Conservation (phyloP, 176 grass and related monocot species). For the Poa pratensis region DNA sequence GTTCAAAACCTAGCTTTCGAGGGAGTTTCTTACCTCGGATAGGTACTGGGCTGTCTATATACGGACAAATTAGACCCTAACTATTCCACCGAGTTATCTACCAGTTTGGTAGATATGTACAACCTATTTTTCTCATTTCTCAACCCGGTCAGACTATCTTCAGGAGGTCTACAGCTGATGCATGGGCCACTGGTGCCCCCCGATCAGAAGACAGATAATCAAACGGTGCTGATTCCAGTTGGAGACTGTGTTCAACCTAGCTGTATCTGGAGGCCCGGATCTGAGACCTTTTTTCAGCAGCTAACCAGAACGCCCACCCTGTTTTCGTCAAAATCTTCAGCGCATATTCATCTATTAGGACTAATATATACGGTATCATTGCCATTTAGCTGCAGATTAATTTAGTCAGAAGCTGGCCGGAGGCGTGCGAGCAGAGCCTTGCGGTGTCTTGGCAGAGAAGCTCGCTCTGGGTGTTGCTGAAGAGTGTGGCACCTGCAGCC, state of each 20-base stretch:
- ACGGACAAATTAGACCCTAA: too few species aligned
- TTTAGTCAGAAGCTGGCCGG: background rate
- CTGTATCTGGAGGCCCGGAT: background rate
- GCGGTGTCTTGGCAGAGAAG: conserved; percentile 31
- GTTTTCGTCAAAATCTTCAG: too few species aligned
- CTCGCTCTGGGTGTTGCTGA: conserved; percentile 17
- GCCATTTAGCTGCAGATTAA: background rate
- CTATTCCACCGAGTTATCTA: too few species aligned
- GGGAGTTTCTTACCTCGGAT: too few species aligned
- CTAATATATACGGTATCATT: too few species aligned
- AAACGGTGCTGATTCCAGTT: background rate
- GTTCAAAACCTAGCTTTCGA: too few species aligned
- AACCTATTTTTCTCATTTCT: too few species aligned
- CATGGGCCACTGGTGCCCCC: background rate
- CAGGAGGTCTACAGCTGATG: background rate
- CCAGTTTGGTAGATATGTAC: too few species aligned
- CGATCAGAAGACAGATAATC: background rate
- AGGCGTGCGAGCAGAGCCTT: conserved; percentile 21
- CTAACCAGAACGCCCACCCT: too few species aligned
- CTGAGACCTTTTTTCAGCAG: background rate
- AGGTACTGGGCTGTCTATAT: too few species aligned
- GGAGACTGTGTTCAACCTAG: background rate
- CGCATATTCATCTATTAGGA: too few species aligned
- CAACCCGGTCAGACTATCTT: too few species aligned
- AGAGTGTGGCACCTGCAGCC: conserved; percentile 31